Evolutionary conservation across 352 stramenopile species (phyloP), one percentile per base, ranked within the genome.

Genomic region (Globisporangium okanoganense): DNA sequence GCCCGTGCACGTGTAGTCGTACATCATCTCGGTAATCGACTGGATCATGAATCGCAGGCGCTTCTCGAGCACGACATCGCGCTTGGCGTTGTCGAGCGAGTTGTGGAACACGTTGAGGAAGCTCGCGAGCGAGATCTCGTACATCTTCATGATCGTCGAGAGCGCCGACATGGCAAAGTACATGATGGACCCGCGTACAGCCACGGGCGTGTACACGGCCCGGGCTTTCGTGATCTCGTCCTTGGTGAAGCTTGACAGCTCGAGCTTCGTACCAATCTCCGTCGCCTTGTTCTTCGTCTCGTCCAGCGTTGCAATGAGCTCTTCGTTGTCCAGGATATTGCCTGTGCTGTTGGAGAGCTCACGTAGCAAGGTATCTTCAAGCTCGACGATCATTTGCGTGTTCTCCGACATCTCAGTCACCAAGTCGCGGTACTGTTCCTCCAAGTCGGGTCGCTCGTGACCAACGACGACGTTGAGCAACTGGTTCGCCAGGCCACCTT

Each of bases 1-100:
- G 25, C 95, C 95, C 7, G 90, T 98, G 63, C 95, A 98, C 10
- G 92, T 98, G 78, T 98, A 98, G 70, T 98, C 92, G 72, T 98
- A 98, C 70, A 98, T 94, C 75, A 97, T 90, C 41, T 92, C 79
- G 0, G 92, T 98, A 57, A 97, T 95, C 13, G 85, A 92, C 45
- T 93, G 76, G 24, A 92, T 93, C 84, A 97, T 95, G 50, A 91
- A 93, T 16, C 69, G 67, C n/a, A 97, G 73, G 0, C 91, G 82
- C 49, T 94, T 92, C 43, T 96, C 78, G 1, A 98, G 74, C 14
- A 96, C 90, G 12, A 94, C 89, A 58, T 98, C 91, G 18, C 85
- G 84, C 63, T 97, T 97, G 18, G 94, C 91, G 14, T 87, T 85
- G 69, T 97, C 88, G 5, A 98, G 75, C 13, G 92, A 92, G 7